phyloP scores from a whole-genome alignment of 441 rosid species.

The Omphalea diandra region DNA sequence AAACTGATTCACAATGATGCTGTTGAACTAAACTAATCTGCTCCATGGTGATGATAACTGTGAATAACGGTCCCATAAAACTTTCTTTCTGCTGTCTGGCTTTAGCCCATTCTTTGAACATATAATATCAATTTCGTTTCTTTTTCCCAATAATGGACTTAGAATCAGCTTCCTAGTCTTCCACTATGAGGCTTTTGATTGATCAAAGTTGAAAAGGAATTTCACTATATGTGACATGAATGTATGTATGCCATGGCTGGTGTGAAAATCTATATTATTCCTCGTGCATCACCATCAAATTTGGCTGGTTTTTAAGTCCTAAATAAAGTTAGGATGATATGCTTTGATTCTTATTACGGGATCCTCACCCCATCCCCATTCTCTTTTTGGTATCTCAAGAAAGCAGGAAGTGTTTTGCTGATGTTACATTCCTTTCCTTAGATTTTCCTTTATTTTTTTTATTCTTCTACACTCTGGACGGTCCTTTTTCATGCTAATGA shows the following conservation, averaged over 20 bases:
- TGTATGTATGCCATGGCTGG: background rate
- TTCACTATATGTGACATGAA: background rate
- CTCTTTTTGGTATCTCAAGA: background rate
- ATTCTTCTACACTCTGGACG: background rate
- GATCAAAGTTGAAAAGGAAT: background rate
- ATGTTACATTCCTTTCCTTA: conserved; percentile 3
- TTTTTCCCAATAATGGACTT: background rate
- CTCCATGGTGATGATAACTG: background rate
- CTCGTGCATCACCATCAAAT: background rate
- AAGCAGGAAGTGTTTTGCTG: background rate
- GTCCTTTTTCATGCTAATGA: background rate
- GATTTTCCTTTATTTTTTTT: conserved; percentile 9
- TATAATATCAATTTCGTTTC: background rate
- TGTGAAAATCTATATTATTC: too few species aligned
- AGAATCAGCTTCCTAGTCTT: background rate
- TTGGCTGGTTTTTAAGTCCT: background rate
- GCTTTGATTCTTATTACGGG: background rate
- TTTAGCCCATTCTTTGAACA: background rate
- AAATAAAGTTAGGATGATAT: background rate
- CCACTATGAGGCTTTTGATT: background rate
- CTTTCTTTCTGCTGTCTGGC: background rate
- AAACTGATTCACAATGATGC: background rate
- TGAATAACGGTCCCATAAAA: background rate
- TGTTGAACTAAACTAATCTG: background rate
- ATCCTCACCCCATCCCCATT: background rate